Base-by-base conservation (phyloP, 352 stramenopile species). In the Elongisporangium prolatum region DNA sequence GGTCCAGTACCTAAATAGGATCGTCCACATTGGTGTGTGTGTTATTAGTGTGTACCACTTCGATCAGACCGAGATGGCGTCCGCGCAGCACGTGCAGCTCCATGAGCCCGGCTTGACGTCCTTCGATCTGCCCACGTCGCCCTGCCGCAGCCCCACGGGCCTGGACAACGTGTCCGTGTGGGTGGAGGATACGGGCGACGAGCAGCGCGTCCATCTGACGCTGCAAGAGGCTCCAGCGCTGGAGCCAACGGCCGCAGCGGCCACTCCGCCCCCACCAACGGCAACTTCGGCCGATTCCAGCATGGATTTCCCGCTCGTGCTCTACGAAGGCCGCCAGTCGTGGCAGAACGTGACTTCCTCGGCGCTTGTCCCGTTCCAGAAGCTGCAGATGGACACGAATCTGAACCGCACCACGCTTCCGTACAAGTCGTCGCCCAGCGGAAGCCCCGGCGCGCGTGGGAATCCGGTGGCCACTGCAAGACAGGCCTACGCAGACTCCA, bases 361-460 rank as follows among this genome's bases (percentile, higher is more conserved):
- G 2, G 80, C 83, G 18, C 69, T 93, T 28, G 84, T 93, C 50
- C 80, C 84, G 21, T 93, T 93, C 69, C 84, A 93, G 64, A 91
- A 93, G 58, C 69, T 93, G 1, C 79, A 79, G 38, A 69, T 93
- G 40, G 79, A 93, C 60, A 93, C 84, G 40, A 84, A 93, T 54
- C 60, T 93, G 48, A 75, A 93, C 60, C 68, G 84, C 51, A 93
- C 84, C 44, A 77, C 76, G 57, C 60, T 93, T 20, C 84, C 84
- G 8, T 71, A 74, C 40, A 57, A 65, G 28, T 59, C 59, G n/a
- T 44, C 67, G 22, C 59, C 56, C 21, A 65, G 62, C 0, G 18
- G 21, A 10, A 51, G 40, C 53, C 57, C 57, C 17, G 60, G 58
- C 13, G 56, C 64, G 6, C 47, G 47, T 2, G 57, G 64, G n/a